Evolutionary conservation across 2,329 filamentous ascomycete genomes (phyloP).

Genomic region (Venturia nashicola): DNA sequence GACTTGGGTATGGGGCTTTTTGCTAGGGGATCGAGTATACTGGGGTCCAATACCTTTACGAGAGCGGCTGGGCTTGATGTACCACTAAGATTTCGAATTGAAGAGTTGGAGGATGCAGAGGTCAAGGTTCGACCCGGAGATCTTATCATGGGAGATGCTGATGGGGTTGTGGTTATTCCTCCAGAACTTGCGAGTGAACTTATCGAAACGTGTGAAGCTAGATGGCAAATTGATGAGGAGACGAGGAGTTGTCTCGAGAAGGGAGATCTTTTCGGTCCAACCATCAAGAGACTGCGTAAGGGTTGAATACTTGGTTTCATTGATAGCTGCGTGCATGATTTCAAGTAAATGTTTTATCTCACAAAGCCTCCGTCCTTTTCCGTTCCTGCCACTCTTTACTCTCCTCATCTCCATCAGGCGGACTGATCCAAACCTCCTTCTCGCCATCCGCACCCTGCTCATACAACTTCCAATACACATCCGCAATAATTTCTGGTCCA

Average conservation of each 20-base stretch:
- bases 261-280: constrained; percentile 23
- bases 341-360: not conserved
- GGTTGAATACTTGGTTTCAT: no score
- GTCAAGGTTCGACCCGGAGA: constrained; percentile 23
- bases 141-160: constrained; percentile 22
- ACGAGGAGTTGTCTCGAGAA: constrained; percentile 19
- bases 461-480: constrained; percentile 15
- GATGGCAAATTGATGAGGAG: constrained; percentile 24
- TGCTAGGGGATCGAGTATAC: constrained; percentile 20
- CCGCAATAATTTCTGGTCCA: constrained; percentile 13
- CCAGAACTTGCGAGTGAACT: constrained; percentile 19
- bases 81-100: constrained; percentile 18
- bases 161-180: constrained; percentile 19
- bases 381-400: not conserved
- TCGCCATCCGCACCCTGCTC: constrained; percentile 13
- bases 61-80: constrained; percentile 23
- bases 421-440: constrained; percentile 11
- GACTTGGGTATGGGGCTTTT: constrained; percentile 20
- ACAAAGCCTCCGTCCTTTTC: not conserved
- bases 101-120: constrained; percentile 10
- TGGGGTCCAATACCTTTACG: constrained; percentile 24
- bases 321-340: not conserved
- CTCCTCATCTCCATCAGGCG: not conserved
- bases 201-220: constrained; percentile 20
- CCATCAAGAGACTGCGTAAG: constrained; percentile 23